These are phyloP conservation scores for Setomelanomma holmii DNA, from an alignment of 2,329 filamentous ascomycete genomes.

Conservation along the genomic window DNA sequence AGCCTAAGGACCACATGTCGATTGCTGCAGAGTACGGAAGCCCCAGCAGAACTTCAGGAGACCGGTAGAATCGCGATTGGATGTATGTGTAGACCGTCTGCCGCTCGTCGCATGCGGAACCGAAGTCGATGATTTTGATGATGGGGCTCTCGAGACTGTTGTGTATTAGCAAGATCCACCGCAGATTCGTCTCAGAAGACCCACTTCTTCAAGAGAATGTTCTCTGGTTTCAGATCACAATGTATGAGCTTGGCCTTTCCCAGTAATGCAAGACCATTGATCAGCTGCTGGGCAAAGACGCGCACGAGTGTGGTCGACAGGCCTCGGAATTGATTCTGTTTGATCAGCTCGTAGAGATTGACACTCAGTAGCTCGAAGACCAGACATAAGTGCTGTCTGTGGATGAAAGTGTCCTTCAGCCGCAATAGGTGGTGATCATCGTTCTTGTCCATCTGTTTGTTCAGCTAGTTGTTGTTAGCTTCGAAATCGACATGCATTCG, in stretches of 20 bases:
- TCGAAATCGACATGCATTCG: neutral
- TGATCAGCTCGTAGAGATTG: slow-evolving; percentile 98
- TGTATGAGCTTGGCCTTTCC: slow-evolving; percentile 98
- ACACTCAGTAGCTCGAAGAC: slow-evolving; percentile 97
- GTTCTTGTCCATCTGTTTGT: slow-evolving; percentile 98
- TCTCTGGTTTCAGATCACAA: slow-evolving; percentile 97
- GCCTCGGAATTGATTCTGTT: slow-evolving; percentile 98
- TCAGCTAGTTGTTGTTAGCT: slow-evolving; percentile 66
- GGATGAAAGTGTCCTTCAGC: slow-evolving; percentile 97
- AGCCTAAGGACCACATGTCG: slow-evolving; percentile 99
- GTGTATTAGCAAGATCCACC: slow-evolving; percentile 14
- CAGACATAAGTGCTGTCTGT: slow-evolving; percentile 93
- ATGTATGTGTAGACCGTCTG: slow-evolving; percentile 99
- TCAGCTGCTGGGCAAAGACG: slow-evolving; percentile 94
- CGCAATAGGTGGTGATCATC: slow-evolving; percentile 96
- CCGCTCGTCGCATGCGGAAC: slow-evolving; percentile 95
- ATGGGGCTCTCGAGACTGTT: slow-evolving; percentile 89
- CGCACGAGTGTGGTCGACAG: slow-evolving; percentile 95
- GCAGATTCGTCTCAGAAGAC: slow-evolving; percentile 28
- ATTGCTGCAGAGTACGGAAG: slow-evolving; percentile 97
- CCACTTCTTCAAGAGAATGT: slow-evolving; percentile 93
- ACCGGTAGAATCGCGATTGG: slow-evolving; percentile 96
- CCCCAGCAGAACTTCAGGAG: slow-evolving; percentile 93
- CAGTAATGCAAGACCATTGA: slow-evolving; percentile 88
- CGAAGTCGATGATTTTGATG: slow-evolving; percentile 99